These are phyloP conservation scores for Kodamaea hsintzibuensis DNA, from an alignment of 805 yeast species.

Conservation along the genomic window DNA sequence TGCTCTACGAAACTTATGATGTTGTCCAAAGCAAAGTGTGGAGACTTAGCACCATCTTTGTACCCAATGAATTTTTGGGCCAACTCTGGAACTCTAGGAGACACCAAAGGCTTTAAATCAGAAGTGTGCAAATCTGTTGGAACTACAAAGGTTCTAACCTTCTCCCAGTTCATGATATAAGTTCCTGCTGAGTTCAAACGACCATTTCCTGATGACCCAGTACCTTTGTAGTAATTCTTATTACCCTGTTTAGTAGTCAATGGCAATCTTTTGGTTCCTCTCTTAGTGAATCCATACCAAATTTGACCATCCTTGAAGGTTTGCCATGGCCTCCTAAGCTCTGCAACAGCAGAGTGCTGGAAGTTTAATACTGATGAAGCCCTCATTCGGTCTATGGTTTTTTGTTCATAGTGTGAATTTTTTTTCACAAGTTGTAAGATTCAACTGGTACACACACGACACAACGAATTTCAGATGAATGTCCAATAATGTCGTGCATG, in stretches of 20 bases:
- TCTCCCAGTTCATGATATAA: slow-evolving; percentile 77
- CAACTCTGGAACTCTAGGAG: slow-evolving; percentile 69
- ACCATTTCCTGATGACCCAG: slow-evolving; percentile 93
- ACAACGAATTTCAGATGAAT: too few relatives aligned
- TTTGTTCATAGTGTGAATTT: neutral
- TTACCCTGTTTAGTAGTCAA: slow-evolving; percentile 93
- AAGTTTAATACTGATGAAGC: slow-evolving; percentile 47
- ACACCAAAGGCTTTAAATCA: slow-evolving; percentile 72
- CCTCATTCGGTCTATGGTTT: slow-evolving; percentile 42
- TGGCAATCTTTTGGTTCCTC: slow-evolving; percentile 82
- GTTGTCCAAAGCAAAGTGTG: slow-evolving; percentile 69
- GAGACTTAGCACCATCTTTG: slow-evolving; percentile 68
- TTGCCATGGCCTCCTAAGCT: slow-evolving; percentile 86
- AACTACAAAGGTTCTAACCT: slow-evolving; percentile 87
- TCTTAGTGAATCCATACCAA: slow-evolving; percentile 75
- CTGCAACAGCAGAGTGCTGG: slow-evolving; percentile 33
- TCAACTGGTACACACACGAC: slow-evolving; percentile 4
- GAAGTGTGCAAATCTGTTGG: slow-evolving; percentile 49
- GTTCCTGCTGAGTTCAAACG: slow-evolving; percentile 69
- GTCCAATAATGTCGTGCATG: neutral
- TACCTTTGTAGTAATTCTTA: slow-evolving; percentile 93
- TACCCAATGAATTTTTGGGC: slow-evolving; percentile 71
- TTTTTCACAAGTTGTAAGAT: neutral
- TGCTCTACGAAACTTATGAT: slow-evolving; percentile 72
- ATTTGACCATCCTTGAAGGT: slow-evolving; percentile 78